Percentiles rank a stretch among this genome's conserved stretches.
phyloP scores from a whole-genome alignment of 2,329 filamentous ascomycete species.

The Didymella exigua region DNA sequence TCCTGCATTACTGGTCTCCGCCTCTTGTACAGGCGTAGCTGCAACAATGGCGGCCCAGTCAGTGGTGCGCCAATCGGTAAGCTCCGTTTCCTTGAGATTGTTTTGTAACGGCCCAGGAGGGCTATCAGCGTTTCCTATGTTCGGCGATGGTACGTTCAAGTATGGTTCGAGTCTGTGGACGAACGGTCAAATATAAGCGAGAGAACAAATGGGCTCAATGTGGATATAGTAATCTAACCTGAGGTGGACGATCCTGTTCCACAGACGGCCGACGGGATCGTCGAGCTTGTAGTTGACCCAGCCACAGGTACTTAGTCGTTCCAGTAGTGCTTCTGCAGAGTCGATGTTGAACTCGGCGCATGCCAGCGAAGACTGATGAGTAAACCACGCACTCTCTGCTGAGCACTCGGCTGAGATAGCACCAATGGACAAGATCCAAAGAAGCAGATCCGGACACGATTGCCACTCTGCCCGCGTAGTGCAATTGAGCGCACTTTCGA shows the following conservation, averaged over 20 bases:
- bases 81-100: slow-evolving; percentile 35
- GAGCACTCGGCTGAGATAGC: slow-evolving; percentile 45
- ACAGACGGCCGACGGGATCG: slow-evolving; percentile 37
- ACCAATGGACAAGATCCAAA: slow-evolving; percentile 48
- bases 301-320: slow-evolving; percentile 41
- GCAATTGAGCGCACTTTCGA: slow-evolving; percentile 44
- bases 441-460: slow-evolving; percentile 40
- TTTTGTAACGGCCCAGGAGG: slow-evolving; percentile 39
- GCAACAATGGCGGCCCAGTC: slow-evolving; percentile 32
- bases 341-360: slow-evolving; percentile 40
- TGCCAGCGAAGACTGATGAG: slow-evolving; percentile 41
- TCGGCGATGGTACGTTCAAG: slow-evolving; percentile 23
- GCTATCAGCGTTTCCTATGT: slow-evolving; percentile 23
- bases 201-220: slow-evolving; percentile 31
- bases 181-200: slow-evolving; percentile 42
- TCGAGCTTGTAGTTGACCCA: slow-evolving; percentile 49
- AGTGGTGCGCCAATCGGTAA: slow-evolving; percentile 40
- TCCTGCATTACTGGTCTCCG: neutral
- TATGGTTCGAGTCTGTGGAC: slow-evolving; percentile 38
- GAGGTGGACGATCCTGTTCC: slow-evolving; percentile 39
- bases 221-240: slow-evolving; percentile 43
- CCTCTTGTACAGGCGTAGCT: slow-evolving; percentile 2
- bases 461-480: slow-evolving; percentile 42
- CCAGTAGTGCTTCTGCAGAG: slow-evolving; percentile 33
- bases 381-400: slow-evolving; percentile 40